Percentiles rank a stretch among this genome's conserved stretches.
These are phyloP conservation scores for Magnusiomyces ingens DNA, from an alignment of 1,139 yeast species.

Conservation along the genomic window DNA sequence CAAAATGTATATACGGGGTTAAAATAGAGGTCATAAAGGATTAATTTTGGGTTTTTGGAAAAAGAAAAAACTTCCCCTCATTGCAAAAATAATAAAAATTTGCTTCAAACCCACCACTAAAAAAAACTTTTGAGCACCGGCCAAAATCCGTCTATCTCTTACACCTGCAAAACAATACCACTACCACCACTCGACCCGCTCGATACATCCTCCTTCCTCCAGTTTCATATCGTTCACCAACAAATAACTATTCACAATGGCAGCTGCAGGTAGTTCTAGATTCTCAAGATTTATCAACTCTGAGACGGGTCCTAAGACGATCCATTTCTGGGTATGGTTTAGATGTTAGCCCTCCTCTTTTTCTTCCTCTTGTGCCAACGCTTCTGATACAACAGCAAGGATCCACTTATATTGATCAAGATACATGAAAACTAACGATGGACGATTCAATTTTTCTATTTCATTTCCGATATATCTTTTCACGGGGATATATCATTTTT, in stretches of 20 bases:
- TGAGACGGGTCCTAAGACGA: constrained; percentile 91
- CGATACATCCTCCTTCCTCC: too few relatives aligned
- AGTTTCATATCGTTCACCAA: too few relatives aligned
- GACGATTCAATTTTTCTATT: neutral
- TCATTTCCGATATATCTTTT: neutral
- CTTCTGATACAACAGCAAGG: neutral
- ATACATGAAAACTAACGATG: neutral
- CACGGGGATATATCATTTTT: constrained; percentile 1
- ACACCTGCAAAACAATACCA: too few relatives aligned
- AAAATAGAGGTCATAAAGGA: too few relatives aligned
- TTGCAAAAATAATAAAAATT: too few relatives aligned
- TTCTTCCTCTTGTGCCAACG: neutral
- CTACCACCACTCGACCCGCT: too few relatives aligned
- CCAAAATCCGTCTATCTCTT: too few relatives aligned
- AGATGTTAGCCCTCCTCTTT: neutral
- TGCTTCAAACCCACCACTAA: too few relatives aligned
- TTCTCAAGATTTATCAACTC: constrained; percentile 70
- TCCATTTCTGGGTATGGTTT: constrained; percentile 75
- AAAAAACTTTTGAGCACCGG: too few relatives aligned
- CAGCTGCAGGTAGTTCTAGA: constrained; percentile 33
- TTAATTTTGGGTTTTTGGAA: too few relatives aligned
- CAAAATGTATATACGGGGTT: too few relatives aligned
- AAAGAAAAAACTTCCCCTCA: too few relatives aligned
- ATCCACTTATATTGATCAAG: neutral
- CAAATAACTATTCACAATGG: constrained; percentile 35